Conservation (phyloP, 495 filamentous ascomycete species). For the Podospora pseudopauciseta region DNA sequence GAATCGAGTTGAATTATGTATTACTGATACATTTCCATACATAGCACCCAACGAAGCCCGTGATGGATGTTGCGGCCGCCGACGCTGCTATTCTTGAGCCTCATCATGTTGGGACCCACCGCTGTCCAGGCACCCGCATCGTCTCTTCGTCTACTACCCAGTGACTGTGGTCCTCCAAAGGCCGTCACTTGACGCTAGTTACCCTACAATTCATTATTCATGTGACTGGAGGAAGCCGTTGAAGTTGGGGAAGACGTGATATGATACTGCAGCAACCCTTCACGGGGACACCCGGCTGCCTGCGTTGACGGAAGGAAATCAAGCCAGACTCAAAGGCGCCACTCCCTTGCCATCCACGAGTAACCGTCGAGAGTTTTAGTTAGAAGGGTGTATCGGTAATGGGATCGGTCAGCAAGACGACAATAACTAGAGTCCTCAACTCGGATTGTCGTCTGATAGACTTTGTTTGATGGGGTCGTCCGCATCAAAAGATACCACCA, state of each 20-base stretch:
- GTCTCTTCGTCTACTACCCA: background rate
- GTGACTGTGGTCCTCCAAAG: background rate
- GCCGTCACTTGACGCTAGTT: slow-evolving; percentile 7
- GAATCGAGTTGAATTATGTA: background rate
- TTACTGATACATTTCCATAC: background rate
- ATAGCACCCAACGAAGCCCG: background rate
- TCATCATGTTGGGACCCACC: background rate
- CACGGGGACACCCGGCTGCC: background rate
- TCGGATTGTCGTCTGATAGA: background rate
- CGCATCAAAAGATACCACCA: background rate
- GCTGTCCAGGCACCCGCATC: background rate
- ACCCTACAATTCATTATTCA: background rate
- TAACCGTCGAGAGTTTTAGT: background rate
- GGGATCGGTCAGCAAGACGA: background rate
- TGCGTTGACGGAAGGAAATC: background rate
- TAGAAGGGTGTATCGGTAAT: background rate
- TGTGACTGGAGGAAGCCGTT: slow-evolving; percentile 7
- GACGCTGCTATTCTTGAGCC: background rate
- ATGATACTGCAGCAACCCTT: background rate
- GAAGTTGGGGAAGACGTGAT: background rate
- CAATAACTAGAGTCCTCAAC: background rate
- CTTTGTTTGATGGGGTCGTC: background rate
- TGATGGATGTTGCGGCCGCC: slow-evolving; percentile 1
- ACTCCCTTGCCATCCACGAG: background rate
- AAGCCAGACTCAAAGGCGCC: background rate